Percentiles rank a stretch among this genome's conserved stretches.
Conservation (phyloP, 1,284 basidiomycete genomes). For the Boletus calvinii region DNA sequence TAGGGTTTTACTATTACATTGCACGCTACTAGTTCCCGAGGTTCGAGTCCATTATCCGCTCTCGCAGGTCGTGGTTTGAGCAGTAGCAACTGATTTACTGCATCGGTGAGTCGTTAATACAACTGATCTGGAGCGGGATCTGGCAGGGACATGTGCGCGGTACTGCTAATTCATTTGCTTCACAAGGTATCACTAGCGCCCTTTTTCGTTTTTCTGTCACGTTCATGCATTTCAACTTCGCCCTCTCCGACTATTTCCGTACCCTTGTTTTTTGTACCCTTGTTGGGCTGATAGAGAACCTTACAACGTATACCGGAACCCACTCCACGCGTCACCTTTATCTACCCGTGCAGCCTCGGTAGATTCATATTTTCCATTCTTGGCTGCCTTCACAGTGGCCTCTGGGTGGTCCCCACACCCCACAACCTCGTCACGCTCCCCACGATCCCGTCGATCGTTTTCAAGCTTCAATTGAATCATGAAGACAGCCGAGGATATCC, state of each 20-base stretch:
- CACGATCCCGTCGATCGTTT: conserved; percentile 44
- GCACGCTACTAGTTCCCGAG: not conserved
- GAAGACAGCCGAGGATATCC: conserved; percentile 41
- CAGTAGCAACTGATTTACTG: not conserved
- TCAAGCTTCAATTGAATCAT: conserved; percentile 39
- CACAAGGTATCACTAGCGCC: not conserved
- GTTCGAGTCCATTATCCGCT: not conserved
- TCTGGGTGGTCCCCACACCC: conserved; percentile 18
- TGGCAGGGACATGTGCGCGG: too few species aligned
- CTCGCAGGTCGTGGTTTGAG: not conserved
- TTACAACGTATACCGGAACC: conserved; percentile 42
- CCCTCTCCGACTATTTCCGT: not conserved
- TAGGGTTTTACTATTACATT: not conserved
- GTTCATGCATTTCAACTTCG: too few species aligned
- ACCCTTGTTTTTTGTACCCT: too few species aligned
- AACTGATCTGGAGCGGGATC: not conserved
- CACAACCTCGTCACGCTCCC: conserved; percentile 50
- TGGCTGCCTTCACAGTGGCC: conserved; percentile 9
- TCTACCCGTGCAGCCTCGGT: conserved; percentile 40
- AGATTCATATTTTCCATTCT: conserved; percentile 41
- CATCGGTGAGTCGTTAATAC: not conserved
- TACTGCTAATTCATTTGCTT: too few species aligned
- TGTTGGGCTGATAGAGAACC: not conserved
- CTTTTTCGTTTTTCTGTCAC: too few species aligned
- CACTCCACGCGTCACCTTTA: conserved; percentile 50